phyloP scores from a whole-genome alignment of 1,284 basidiomycete genomes.

The Melampsora larici-populina region DNA sequence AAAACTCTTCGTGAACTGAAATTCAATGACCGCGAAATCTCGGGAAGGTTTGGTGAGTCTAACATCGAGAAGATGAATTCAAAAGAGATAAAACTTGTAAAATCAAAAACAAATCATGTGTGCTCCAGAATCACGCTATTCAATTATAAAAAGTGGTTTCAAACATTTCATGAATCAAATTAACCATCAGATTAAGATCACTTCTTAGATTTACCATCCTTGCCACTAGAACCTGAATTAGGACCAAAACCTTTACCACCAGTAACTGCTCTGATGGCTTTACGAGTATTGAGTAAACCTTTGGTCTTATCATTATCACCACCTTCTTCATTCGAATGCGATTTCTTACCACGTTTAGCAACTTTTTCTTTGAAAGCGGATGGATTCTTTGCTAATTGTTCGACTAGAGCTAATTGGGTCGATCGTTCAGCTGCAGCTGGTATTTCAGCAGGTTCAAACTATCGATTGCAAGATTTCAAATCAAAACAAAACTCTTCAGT shows the following conservation, averaged over 20 bases:
- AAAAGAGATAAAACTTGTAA: no score
- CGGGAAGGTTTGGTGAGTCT: background rate
- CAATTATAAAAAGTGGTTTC: background rate
- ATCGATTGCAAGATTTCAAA: conserved; percentile 38
- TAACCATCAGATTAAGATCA: background rate
- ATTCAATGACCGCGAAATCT: no score
- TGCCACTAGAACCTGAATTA: background rate
- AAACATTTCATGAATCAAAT: background rate
- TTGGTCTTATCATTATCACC: background rate
- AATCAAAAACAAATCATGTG: background rate
- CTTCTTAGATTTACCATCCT: conserved; percentile 19
- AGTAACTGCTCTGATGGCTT: conserved; percentile 50
- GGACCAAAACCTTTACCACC: conserved; percentile 43
- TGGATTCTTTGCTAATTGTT: conserved; percentile 65
- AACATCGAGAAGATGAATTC: background rate
- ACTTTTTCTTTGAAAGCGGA: conserved; percentile 62
- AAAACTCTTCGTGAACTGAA: no score
- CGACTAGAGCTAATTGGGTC: conserved; percentile 69
- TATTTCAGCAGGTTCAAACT: conserved; percentile 78
- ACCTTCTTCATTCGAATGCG: background rate
- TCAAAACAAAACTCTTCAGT: conserved; percentile 41
- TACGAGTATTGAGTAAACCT: conserved; percentile 49
- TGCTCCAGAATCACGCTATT: background rate
- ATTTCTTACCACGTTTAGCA: conserved; percentile 31
- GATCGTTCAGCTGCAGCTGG: conserved; percentile 68